Percentiles rank a stretch among this genome's conserved stretches.
These are phyloP conservation scores for Alternaria arbusti DNA, from an alignment of 2,329 filamentous ascomycete species.

Conservation along the genomic window DNA sequence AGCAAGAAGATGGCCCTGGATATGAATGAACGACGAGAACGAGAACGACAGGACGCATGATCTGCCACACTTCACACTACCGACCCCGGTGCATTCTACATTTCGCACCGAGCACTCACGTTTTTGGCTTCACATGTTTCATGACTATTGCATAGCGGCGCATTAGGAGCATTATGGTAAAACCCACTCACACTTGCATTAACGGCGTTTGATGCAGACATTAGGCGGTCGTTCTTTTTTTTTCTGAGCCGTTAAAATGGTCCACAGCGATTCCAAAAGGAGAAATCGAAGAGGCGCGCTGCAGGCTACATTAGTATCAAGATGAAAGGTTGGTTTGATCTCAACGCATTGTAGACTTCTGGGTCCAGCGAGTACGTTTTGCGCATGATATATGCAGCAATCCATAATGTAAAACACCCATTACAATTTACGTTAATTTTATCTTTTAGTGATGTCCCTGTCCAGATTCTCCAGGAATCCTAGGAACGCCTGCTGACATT, in stretches of 20 bases:
- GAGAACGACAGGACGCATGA: slow-evolving; percentile 25
- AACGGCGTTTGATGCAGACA: slow-evolving; percentile 9
- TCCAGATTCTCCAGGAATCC: slow-evolving; percentile 44
- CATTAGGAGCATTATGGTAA: slow-evolving; percentile 4
- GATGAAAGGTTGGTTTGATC: too few species aligned
- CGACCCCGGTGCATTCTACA: background rate
- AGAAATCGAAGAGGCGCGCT: too few species aligned
- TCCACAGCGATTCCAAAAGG: background rate
- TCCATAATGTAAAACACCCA: background rate
- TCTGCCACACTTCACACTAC: background rate
- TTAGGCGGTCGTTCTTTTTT: background rate
- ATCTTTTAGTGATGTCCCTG: background rate
- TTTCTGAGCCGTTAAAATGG: background rate
- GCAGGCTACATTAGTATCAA: too few species aligned
- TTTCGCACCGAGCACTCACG: background rate
- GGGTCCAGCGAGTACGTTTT: background rate
- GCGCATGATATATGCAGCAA: background rate
- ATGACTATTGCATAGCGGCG: slow-evolving; percentile 13
- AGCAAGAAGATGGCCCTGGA: slow-evolving; percentile 85
- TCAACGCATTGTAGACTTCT: too few species aligned
- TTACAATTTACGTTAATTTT: background rate
- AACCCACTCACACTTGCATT: slow-evolving; percentile 10
- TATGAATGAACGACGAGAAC: slow-evolving; percentile 67
- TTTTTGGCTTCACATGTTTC: background rate
- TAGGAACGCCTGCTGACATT: slow-evolving; percentile 33